These are phyloP conservation scores for Xylariaceae sp. DNA, from an alignment of 2,329 filamentous ascomycete species.

Conservation along the genomic window DNA sequence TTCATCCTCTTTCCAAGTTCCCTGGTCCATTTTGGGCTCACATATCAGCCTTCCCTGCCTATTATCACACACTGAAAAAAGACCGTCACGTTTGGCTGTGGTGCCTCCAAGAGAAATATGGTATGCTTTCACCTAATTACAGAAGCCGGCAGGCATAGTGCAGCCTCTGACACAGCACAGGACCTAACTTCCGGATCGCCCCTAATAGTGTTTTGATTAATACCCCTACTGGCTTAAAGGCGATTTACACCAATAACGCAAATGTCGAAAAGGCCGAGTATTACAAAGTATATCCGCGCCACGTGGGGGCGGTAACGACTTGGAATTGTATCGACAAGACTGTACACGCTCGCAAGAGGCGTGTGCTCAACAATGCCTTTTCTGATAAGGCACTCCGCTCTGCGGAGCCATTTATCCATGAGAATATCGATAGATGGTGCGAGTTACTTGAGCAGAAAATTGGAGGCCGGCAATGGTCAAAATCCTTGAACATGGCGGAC, in stretches of 20 bases:
- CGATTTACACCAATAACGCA: not conserved
- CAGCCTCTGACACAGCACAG: not conserved
- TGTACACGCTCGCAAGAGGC: not conserved
- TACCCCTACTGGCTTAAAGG: not conserved
- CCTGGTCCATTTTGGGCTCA: slow-evolving; percentile 1
- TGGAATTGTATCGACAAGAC: not conserved
- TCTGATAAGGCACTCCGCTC: not conserved
- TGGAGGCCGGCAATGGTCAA: not conserved
- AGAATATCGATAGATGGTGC: not conserved
- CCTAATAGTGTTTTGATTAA: not conserved
- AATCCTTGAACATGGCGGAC: not conserved
- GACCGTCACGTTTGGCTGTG: slow-evolving; percentile 1
- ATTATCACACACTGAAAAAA: not conserved
- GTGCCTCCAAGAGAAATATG: not conserved
- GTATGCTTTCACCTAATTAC: not conserved
- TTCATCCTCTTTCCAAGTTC: slow-evolving; percentile 5
- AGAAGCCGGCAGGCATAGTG: not conserved
- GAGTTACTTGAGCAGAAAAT: not conserved
- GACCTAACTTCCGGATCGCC: not conserved
- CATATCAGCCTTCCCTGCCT: not conserved
- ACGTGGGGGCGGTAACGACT: not conserved
- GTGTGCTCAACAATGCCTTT: not conserved
- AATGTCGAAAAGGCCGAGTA: not conserved
- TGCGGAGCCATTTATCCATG: not conserved
- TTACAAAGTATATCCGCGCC: not conserved